These are phyloP conservation scores for Rhododendron williamsianum DNA, from an alignment of 148 eudicot genomes.

Conservation along the genomic window DNA sequence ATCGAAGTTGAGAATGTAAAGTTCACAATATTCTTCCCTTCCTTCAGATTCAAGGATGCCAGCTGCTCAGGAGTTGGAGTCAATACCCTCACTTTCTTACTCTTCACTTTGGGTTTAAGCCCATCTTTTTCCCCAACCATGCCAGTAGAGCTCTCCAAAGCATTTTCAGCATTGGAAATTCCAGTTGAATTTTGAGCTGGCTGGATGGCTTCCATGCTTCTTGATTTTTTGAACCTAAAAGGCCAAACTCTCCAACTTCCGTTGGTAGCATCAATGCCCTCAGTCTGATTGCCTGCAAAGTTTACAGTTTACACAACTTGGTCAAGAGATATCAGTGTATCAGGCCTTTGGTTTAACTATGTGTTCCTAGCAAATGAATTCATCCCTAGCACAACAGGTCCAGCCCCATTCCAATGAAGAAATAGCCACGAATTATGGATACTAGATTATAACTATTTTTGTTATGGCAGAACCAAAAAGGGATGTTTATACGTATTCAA, in stretches of 20 bases:
- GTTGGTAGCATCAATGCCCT: constrained; percentile 29
- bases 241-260: constrained; percentile 71
- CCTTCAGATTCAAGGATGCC: constrained; percentile 72
- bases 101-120: constrained; percentile 24
- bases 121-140: constrained; percentile 21
- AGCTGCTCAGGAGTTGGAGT: constrained; percentile 84
- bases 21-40: constrained; percentile 63
- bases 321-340: constrained; percentile 34
- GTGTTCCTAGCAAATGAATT: constrained; percentile 25
- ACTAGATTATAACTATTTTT: constrained; percentile 22
- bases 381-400: constrained; percentile 34
- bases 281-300: constrained; percentile 31
- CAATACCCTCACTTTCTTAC: constrained; percentile 41
- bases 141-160: constrained; percentile 16
- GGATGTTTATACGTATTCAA: constrained; percentile 25
- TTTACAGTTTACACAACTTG: constrained; percentile 23
- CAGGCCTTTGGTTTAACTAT: constrained; percentile 32
- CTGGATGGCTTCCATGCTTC: constrained; percentile 27
- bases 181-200: constrained; percentile 8
- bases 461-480: constrained; percentile 27
- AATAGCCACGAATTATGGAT: constrained; percentile 44
- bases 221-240: constrained; percentile 51
- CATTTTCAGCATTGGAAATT: constrained; percentile 22
- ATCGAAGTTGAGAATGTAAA: constrained; percentile 79
- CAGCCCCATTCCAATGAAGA: constrained; percentile 43